Conservation (phyloP, 768 basidiomycete species). For the Russula lepida region DNA sequence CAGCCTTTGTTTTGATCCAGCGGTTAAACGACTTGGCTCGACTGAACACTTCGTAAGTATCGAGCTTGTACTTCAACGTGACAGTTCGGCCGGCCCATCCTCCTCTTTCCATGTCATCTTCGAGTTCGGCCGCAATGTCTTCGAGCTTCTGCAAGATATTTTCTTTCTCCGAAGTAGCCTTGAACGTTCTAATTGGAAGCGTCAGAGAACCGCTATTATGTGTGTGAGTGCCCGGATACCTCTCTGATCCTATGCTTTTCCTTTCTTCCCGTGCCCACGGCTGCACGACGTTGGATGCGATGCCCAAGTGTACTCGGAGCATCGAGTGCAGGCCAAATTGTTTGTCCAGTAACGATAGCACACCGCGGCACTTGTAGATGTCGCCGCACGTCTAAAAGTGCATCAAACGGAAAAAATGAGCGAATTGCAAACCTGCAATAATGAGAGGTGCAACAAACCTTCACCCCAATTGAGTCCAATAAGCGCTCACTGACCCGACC, state of each 20-base stretch:
- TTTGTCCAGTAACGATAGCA: slow-evolving; percentile 76
- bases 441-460: slow-evolving; percentile 36
- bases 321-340: slow-evolving; percentile 74
- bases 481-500: slow-evolving; percentile 87
- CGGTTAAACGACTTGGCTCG: slow-evolving; percentile 73
- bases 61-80: slow-evolving; percentile 88
- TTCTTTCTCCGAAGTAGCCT: slow-evolving; percentile 51
- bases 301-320: slow-evolving; percentile 74
- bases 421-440: not conserved
- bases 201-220: not conserved
- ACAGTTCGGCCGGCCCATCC: slow-evolving; percentile 86
- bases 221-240: slow-evolving; percentile 34
- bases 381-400: slow-evolving; percentile 74
- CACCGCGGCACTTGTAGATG: slow-evolving; percentile 66
- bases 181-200: slow-evolving; percentile 55
- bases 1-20: slow-evolving; percentile 67
- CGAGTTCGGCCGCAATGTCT: slow-evolving; percentile 74
- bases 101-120: slow-evolving; percentile 64
- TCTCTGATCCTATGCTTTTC: slow-evolving; percentile 89
- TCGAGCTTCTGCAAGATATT: slow-evolving; percentile 70
- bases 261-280: slow-evolving; percentile 71
- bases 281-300: slow-evolving; percentile 75
- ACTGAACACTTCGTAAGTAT: slow-evolving; percentile 82
- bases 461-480: slow-evolving; percentile 79
- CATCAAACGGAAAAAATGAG: not conserved